Percentiles rank a stretch among this genome's conserved stretches.
These are phyloP conservation scores for Elasticomyces elasticus DNA, from an alignment of 495 filamentous ascomycete genomes.

Conservation along the genomic window DNA sequence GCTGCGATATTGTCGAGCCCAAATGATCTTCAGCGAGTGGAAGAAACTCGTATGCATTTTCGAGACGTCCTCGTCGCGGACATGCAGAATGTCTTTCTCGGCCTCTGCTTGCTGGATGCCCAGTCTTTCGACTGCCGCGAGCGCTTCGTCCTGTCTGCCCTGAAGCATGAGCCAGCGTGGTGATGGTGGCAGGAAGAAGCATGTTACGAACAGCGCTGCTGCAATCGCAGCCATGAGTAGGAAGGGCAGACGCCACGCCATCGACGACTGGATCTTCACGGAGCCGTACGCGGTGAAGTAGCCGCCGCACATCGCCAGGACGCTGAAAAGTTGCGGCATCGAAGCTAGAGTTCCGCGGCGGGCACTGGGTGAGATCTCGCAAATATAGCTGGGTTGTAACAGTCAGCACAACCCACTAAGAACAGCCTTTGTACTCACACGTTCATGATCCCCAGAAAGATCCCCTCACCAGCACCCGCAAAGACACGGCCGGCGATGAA, in stretches of 20 bases:
- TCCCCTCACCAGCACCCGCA: constrained; percentile 19
- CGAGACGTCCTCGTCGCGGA: constrained; percentile 1
- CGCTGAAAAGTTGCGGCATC: constrained; percentile 20
- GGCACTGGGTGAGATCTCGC: constrained; percentile 22
- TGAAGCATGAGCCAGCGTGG: constrained; percentile 42
- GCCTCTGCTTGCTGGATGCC: constrained; percentile 26
- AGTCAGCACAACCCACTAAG: background rate
- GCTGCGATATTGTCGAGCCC: constrained; percentile 22
- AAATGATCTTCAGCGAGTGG: constrained; percentile 22
- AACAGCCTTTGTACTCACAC: constrained; percentile 9
- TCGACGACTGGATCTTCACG: constrained; percentile 11
- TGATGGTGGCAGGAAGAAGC: constrained; percentile 33
- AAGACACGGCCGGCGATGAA: constrained; percentile 21
- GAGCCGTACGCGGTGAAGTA: constrained; percentile 29
- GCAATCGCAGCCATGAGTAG: constrained; percentile 16
- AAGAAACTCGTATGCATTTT: constrained; percentile 1
- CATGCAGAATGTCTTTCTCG: constrained; percentile 24
- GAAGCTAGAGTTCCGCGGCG: constrained; percentile 20
- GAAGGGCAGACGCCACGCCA: constrained; percentile 25
- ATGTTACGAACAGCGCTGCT: constrained; percentile 6
- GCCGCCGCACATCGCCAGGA: constrained; percentile 12
- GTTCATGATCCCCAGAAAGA: constrained; percentile 17
- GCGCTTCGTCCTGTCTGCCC: constrained; percentile 32
- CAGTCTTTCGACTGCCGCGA: constrained; percentile 20
- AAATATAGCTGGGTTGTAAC: constrained; percentile 14